Evolutionary conservation across 2,329 filamentous ascomycete genomes (phyloP).

Genomic region (Diaporthe humulicola): DNA sequence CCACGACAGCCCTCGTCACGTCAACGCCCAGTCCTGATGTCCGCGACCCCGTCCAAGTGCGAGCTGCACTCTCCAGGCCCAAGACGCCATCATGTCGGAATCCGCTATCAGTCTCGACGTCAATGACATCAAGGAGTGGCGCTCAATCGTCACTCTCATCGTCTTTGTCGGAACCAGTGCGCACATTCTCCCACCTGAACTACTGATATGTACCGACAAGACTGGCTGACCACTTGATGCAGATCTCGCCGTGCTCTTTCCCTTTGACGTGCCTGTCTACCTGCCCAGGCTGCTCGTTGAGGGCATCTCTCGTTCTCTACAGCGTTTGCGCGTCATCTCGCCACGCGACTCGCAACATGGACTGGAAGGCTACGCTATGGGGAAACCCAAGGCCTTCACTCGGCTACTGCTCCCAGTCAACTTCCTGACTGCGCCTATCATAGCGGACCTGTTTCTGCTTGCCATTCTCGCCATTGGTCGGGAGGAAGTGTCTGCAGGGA

Average conservation of each 20-base stretch:
- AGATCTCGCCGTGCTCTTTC: slow-evolving; percentile 79
- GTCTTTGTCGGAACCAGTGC: slow-evolving; percentile 79
- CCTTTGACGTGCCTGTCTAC: slow-evolving; percentile 74
- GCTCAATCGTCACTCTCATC: slow-evolving; percentile 78
- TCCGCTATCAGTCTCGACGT: slow-evolving; percentile 58
- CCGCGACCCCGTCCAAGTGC: background rate
- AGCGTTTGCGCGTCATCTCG: slow-evolving; percentile 61
- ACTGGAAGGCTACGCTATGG: background rate
- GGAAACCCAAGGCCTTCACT: slow-evolving; percentile 55
- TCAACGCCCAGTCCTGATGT: slow-evolving; percentile 1
- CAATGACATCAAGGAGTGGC: slow-evolving; percentile 72
- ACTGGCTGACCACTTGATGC: background rate
- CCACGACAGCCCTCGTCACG: slow-evolving; percentile 14
- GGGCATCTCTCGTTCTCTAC: slow-evolving; percentile 57
- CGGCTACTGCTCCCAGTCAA: slow-evolving; percentile 74
- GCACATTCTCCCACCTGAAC: slow-evolving; percentile 49
- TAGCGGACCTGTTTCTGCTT: slow-evolving; percentile 79
- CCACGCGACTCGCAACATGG: slow-evolving; percentile 39
- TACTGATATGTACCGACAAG: background rate
- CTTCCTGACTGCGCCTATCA: slow-evolving; percentile 77
- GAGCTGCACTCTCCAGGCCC: slow-evolving; percentile 5
- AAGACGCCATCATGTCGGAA: slow-evolving; percentile 33
- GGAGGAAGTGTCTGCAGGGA: slow-evolving; percentile 77
- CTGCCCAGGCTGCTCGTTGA: slow-evolving; percentile 66
- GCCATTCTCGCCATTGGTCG: slow-evolving; percentile 77